Evolutionary conservation across 2,329 filamentous ascomycete genomes (phyloP), one percentile per base, ranked within the genome.

Genomic region (Aspergillus sp.): DNA sequence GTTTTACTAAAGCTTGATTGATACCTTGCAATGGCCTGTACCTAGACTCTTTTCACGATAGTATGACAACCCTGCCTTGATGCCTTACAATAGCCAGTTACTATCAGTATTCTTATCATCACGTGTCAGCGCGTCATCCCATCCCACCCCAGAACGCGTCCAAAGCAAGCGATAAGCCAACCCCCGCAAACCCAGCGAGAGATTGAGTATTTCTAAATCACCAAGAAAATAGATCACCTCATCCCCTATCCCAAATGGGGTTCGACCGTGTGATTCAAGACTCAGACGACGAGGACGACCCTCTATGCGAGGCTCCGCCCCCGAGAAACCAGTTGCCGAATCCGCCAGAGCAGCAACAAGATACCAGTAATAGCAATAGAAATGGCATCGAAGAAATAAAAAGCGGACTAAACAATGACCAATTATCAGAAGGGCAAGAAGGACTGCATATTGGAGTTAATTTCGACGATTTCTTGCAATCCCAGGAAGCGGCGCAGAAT

Each of bases 281-380:
- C 46, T 72, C 69, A 1, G 69, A 72, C 27, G 68, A 60, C 27
- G 64, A 72, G 33, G 67, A 68, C 8, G 65, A 67, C 38, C 56
- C 61, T 42, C 47, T 65, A n/a, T 53, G 53, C 32, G 59, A 56
- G 42, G 57, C 54, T 45, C 39, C 56, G 52, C 27, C 57, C 44
- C 28, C 45, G 48, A 19, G 19, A 19, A 19, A 19, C 8, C 54
- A 56, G 30, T 39, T 43, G 8, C 51, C 50, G 7, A 49, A 55
- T n/a, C 39, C 34, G 32, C 39, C 46, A 33, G 44, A 44, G 10
- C 41, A 47, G 33, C 47, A 53, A 28, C 30, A 49, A 33, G 42
- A 54, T 27, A 42, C 39, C 27, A 40, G 27, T 6, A 12, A 27
- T 10, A 11, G 11, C 32, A 42, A 42, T 31, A 19, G n/a, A 19